Conservation (phyloP, 768 basidiomycete genomes). For the Mrakia blollopis region DNA sequence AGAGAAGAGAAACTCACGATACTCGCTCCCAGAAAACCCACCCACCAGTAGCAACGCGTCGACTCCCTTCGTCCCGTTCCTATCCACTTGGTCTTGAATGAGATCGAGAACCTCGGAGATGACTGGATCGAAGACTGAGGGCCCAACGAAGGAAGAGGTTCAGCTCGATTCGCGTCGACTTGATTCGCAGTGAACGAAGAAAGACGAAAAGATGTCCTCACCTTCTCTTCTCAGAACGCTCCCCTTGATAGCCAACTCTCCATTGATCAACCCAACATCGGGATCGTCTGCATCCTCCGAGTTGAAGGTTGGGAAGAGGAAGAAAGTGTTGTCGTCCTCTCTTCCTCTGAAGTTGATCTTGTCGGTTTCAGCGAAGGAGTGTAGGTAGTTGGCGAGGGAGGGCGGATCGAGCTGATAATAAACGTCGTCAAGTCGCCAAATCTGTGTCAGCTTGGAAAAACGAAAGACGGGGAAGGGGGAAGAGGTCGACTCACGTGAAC, state of each 20-base stretch:
- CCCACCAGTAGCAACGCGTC: conserved; percentile 84
- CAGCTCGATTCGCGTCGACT: no score
- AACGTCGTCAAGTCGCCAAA: neutral
- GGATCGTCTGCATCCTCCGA: conserved; percentile 49
- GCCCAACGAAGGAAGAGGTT: no score
- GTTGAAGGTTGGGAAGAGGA: conserved; percentile 87
- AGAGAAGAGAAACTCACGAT: conserved; percentile 43
- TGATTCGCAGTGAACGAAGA: no score
- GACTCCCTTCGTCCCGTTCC: conserved; percentile 58
- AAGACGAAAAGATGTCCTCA: no score
- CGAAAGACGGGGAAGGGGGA: neutral
- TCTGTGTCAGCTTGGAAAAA: neutral
- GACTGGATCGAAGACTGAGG: conserved; percentile 73
- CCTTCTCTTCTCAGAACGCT: conserved; percentile 64
- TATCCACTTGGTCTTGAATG: conserved; percentile 68
- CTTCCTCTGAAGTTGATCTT: conserved; percentile 71
- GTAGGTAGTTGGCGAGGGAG: conserved; percentile 68
- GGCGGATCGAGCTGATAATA: conserved; percentile 66
- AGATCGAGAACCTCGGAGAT: conserved; percentile 68
- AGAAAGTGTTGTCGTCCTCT: conserved; percentile 71
- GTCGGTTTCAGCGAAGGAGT: conserved; percentile 82
- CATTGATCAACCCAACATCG: conserved; percentile 53
- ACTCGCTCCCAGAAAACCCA: conserved; percentile 79
- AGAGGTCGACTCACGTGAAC: conserved; percentile 39
- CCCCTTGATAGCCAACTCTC: conserved; percentile 77